Evolutionary conservation across 176 grass and related monocot genomes (phyloP).

Genomic region (Hordeum marinum): DNA sequence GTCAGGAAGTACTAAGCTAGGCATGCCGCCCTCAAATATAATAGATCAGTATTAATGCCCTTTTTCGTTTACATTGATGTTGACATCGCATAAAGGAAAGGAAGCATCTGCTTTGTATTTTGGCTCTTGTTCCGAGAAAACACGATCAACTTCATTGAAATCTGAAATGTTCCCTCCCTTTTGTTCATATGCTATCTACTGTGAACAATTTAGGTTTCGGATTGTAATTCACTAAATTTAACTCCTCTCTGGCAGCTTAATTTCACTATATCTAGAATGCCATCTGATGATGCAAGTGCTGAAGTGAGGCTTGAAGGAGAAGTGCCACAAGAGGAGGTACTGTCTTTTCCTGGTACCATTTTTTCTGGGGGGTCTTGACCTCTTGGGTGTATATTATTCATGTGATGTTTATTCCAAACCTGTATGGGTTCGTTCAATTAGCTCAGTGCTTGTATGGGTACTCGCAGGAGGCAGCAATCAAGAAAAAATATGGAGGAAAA

Average conservation of each 20-base stretch:
- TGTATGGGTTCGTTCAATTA: not conserved
- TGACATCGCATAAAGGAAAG: not conserved
- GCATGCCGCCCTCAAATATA: too few relatives aligned
- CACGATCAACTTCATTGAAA: not conserved
- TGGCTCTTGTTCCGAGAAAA: not conserved
- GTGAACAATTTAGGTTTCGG: not conserved
- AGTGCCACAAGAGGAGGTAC: constrained; percentile 52
- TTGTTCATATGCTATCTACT: not conserved
- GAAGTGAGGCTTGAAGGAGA: constrained; percentile 33
- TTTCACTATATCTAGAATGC: constrained; percentile 43
- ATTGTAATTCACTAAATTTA: not conserved
- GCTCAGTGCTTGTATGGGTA: not conserved
- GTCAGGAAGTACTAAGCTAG: too few relatives aligned
- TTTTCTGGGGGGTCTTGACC: not conserved
- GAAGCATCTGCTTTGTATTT: not conserved
- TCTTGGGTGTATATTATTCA: not conserved
- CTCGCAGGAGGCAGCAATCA: constrained; percentile 63
- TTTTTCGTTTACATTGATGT: too few relatives aligned
- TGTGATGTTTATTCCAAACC: not conserved
- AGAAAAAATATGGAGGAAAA: constrained; percentile 82
- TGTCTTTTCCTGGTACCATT: not conserved
- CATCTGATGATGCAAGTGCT: constrained; percentile 38
- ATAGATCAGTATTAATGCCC: too few relatives aligned
- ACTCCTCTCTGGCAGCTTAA: constrained; percentile 27
- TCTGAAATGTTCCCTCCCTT: not conserved